phyloP scores from a whole-genome alignment of 2,329 filamentous ascomycete species.

The Xylariomycetidae sp. region DNA sequence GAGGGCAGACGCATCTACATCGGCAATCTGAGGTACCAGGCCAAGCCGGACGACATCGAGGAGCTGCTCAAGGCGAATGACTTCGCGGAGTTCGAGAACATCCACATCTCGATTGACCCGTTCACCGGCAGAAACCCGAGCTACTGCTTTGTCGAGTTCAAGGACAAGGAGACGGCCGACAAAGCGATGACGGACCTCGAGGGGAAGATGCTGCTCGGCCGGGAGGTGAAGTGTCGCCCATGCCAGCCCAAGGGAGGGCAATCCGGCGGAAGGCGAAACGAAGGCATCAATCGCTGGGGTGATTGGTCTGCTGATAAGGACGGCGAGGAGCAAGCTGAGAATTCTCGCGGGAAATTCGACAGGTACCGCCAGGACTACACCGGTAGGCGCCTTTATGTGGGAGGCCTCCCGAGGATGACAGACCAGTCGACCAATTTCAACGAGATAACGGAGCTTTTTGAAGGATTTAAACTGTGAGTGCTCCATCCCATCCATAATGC shows the following conservation, averaged over 20 bases:
- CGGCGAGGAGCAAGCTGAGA: constrained; percentile 9
- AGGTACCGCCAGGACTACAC: constrained; percentile 16
- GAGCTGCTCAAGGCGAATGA: constrained; percentile 25
- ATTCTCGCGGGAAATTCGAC: constrained; percentile 5
- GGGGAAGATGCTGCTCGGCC: constrained; percentile 49
- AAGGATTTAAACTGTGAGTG: constrained; percentile 39
- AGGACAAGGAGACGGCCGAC: constrained; percentile 50
- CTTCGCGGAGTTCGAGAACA: constrained; percentile 41
- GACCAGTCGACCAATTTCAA: constrained; percentile 42
- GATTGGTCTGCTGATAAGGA: constrained; percentile 32
- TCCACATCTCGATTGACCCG: constrained; percentile 66
- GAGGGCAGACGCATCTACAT: constrained; percentile 51
- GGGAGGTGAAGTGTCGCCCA: constrained; percentile 60
- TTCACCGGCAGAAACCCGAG: constrained; percentile 66
- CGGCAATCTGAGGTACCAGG: constrained; percentile 60
- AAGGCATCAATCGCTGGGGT: constrained; percentile 38
- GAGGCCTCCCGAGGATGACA: constrained; percentile 44
- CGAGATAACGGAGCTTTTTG: constrained; percentile 43
- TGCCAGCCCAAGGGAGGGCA: constrained; percentile 49
- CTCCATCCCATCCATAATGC: no score
- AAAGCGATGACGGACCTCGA: constrained; percentile 53
- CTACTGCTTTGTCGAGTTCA: constrained; percentile 71
- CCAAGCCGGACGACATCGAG: constrained; percentile 33
- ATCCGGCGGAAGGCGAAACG: constrained; percentile 13
- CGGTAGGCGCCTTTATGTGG: constrained; percentile 43